phyloP scores from a whole-genome alignment of 2,329 filamentous ascomycete species.

The Calonectria crousiana region DNA sequence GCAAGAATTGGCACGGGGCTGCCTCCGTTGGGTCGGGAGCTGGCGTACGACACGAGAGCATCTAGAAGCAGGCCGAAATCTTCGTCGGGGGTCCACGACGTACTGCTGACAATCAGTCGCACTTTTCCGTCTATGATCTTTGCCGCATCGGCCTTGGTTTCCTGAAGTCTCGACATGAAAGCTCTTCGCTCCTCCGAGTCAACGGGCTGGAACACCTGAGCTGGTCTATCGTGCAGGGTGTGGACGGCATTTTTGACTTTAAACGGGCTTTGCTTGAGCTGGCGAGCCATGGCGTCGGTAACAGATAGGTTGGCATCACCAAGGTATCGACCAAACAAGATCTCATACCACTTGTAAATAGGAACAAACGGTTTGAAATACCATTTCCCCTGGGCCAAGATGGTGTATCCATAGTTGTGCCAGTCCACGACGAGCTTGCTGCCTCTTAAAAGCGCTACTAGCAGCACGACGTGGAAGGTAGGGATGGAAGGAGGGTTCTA shows the following conservation, averaged over 20 bases:
- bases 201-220: constrained; percentile 83
- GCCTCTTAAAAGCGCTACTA: constrained; percentile 81
- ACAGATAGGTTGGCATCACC: constrained; percentile 84
- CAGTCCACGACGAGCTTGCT: constrained; percentile 92
- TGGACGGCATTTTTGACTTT: constrained; percentile 73
- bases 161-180: constrained; percentile 75
- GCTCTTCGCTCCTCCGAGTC: constrained; percentile 58
- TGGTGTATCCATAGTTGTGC: constrained; percentile 99
- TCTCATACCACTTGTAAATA: constrained; percentile 84
- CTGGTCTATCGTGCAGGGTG: constrained; percentile 88
- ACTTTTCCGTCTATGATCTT: constrained; percentile 70
- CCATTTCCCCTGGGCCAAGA: constrained; percentile 75
- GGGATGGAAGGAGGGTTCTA: constrained; percentile 97
- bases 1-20: constrained; percentile 77
- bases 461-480: constrained; percentile 80
- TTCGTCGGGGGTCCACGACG: constrained; percentile 97
- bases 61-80: constrained; percentile 91
- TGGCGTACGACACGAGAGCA: constrained; percentile 81
- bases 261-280: constrained; percentile 75
- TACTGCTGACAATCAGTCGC: constrained; percentile 88
- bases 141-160: constrained; percentile 70
- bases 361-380: constrained; percentile 78
- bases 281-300: constrained; percentile 85
- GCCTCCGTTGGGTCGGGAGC: constrained; percentile 56
- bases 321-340: constrained; percentile 74